Conservation (phyloP, 768 basidiomycete genomes). For the Russula compacta region DNA sequence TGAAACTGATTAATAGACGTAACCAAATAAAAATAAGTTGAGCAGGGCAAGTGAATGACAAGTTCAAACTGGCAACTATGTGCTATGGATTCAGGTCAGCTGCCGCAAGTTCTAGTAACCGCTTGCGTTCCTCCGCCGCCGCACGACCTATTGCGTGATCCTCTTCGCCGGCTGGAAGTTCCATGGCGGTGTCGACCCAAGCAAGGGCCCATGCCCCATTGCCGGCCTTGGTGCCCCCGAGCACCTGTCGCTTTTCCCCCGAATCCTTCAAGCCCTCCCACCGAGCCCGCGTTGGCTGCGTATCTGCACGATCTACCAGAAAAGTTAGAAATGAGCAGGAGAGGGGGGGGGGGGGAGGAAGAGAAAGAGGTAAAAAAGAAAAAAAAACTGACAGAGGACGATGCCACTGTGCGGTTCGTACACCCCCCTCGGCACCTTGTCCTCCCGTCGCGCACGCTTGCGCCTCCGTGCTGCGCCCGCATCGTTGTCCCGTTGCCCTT, state of each 20-base stretch:
- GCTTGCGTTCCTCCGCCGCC: slow-evolving; percentile 16
- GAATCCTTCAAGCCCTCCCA: slow-evolving; percentile 51
- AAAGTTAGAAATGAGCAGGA: slow-evolving; percentile 5
- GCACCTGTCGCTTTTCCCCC: slow-evolving; percentile 34
- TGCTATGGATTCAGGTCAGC: slow-evolving; percentile 1
- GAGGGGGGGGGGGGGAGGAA: too few species aligned
- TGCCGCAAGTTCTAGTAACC: slow-evolving; percentile 5
- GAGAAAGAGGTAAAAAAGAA: background rate
- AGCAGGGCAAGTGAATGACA: background rate
- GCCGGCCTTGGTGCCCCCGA: slow-evolving; percentile 69
- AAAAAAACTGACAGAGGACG: slow-evolving; percentile 52
- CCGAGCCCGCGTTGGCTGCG: slow-evolving; percentile 59
- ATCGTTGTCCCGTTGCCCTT: slow-evolving; percentile 25
- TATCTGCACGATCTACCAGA: slow-evolving; percentile 57
- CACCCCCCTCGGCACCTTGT: slow-evolving; percentile 46
- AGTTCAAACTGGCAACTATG: background rate
- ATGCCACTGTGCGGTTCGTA: slow-evolving; percentile 79
- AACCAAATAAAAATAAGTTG: slow-evolving; percentile 6
- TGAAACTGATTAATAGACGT: background rate
- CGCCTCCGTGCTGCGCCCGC: slow-evolving; percentile 10
- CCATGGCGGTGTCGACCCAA: slow-evolving; percentile 55
- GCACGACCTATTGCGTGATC: slow-evolving; percentile 16
- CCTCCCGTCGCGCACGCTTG: slow-evolving; percentile 19
- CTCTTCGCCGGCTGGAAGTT: slow-evolving; percentile 22
- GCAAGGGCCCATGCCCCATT: slow-evolving; percentile 75